Evolutionary conservation across 805 yeast genomes (phyloP).

Genomic region (Hanseniaspora guilliermondii): DNA sequence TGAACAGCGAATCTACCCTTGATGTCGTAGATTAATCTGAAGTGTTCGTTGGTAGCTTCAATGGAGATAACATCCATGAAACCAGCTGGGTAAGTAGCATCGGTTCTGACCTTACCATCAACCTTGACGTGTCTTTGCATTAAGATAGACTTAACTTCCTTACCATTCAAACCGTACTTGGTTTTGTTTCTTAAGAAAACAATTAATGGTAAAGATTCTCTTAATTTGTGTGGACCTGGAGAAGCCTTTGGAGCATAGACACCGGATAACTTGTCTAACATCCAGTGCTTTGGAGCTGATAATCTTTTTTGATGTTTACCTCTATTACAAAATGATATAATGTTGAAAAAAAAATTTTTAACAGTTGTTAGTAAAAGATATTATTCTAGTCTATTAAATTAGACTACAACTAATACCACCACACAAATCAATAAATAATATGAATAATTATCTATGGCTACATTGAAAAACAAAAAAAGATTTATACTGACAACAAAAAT

Average conservation of each 20-base stretch:
- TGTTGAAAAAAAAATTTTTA: neutral
- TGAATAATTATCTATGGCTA: neutral
- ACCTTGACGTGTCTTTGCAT: conserved; percentile 98
- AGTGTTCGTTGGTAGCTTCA: conserved; percentile 98
- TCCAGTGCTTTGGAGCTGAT: conserved; percentile 99
- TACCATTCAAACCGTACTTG: conserved; percentile 97
- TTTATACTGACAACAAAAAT: neutral
- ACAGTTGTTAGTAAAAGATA: conserved; percentile 12
- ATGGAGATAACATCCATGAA: conserved; percentile 97
- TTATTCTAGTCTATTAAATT: neutral
- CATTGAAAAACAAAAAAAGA: neutral
- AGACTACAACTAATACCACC: neutral
- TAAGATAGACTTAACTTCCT: conserved; percentile 95
- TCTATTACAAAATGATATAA: conserved; percentile 33
- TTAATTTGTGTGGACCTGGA: conserved; percentile 98
- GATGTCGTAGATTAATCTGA: conserved; percentile 95
- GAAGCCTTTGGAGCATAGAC: conserved; percentile 99
- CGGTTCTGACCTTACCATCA: conserved; percentile 99
- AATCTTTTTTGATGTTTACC: conserved; percentile 98
- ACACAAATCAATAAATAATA: too few relatives aligned
- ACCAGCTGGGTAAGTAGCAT: conserved; percentile 97
- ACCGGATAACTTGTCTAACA: conserved; percentile 99
- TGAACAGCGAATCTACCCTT: conserved; percentile 99
- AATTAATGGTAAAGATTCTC: conserved; percentile 95
- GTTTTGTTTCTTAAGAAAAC: conserved; percentile 97